These are phyloP conservation scores for Malus hybrid DNA, from an alignment of 331 rosid species.

Conservation along the genomic window DNA sequence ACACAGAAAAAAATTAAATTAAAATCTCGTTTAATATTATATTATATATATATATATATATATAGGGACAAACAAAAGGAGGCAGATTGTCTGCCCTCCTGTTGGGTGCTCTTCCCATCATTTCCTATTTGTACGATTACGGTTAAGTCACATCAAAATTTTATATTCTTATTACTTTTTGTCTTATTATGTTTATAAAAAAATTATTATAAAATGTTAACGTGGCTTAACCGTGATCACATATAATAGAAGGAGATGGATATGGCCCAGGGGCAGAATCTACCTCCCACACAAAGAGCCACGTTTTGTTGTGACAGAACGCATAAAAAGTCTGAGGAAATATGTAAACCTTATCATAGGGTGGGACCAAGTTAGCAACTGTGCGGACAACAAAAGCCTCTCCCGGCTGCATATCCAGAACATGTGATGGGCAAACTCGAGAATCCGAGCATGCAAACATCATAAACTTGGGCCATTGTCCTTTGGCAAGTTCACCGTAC, in stretches of 20 bases:
- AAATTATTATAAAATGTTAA: too few species aligned
- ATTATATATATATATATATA: too few species aligned
- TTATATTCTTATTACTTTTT: too few species aligned
- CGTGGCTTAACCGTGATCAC: too few species aligned
- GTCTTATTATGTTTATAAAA: too few species aligned
- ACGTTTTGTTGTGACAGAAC: not conserved
- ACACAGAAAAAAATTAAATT: not conserved
- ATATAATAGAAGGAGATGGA: too few species aligned
- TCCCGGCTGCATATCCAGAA: slow-evolving; percentile 90
- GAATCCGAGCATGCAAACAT: slow-evolving; percentile 98
- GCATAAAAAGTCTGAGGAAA: not conserved
- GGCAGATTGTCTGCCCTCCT: too few species aligned
- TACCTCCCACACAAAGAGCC: not conserved
- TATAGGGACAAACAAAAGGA: not conserved
- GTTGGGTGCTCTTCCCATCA: too few species aligned
- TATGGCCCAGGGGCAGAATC: too few species aligned
- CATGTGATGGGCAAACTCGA: slow-evolving; percentile 96
- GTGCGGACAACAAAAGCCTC: slow-evolving; percentile 97
- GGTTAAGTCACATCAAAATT: too few species aligned
- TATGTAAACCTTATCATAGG: slow-evolving; percentile 54
- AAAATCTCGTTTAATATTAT: not conserved
- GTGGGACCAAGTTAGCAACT: slow-evolving; percentile 93
- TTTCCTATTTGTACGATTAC: too few species aligned
- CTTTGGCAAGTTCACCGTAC: slow-evolving; percentile 83
- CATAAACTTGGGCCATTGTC: slow-evolving; percentile 94